Evolutionary conservation across 169 alveolate genomes (phyloP).

Genomic region (Besnoitia besnoiti): DNA sequence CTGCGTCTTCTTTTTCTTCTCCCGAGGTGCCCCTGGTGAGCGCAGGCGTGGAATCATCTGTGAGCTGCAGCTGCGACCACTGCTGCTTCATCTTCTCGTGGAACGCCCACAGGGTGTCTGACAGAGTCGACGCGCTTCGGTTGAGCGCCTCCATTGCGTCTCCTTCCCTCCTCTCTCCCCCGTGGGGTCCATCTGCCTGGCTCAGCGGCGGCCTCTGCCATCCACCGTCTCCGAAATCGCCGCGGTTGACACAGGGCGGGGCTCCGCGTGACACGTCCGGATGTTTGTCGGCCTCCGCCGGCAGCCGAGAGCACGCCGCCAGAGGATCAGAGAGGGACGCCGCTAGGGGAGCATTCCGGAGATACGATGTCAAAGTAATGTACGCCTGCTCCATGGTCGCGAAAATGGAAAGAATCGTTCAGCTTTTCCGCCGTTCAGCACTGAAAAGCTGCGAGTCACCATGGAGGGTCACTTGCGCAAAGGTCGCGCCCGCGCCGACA

Average conservation of each 20-base stretch:
- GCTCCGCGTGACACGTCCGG: not conserved
- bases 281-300: not conserved
- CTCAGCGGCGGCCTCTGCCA: not conserved
- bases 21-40: not conserved
- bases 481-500: no score
- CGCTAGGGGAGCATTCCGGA: conserved; percentile 17
- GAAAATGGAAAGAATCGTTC: no score
- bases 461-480: no score
- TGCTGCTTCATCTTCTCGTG: not conserved
- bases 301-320: not conserved
- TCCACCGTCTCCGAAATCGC: not conserved
- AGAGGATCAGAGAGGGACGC: not conserved
- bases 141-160: not conserved
- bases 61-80: not conserved
- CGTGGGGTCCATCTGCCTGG: not conserved
- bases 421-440: no score
- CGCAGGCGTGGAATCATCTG: not conserved
- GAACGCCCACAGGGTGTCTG: not conserved
- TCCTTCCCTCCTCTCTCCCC: not conserved
- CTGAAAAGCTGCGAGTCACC: no score
- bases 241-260: not conserved
- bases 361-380: not conserved
- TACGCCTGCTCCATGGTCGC: not conserved
- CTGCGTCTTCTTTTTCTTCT: no score
- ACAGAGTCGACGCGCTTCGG: not conserved